Evolutionary conservation across 176 grass and related monocot genomes (phyloP), one percentile per base, ranked within the genome.

Genomic region (Alopecurus myosuroides): DNA sequence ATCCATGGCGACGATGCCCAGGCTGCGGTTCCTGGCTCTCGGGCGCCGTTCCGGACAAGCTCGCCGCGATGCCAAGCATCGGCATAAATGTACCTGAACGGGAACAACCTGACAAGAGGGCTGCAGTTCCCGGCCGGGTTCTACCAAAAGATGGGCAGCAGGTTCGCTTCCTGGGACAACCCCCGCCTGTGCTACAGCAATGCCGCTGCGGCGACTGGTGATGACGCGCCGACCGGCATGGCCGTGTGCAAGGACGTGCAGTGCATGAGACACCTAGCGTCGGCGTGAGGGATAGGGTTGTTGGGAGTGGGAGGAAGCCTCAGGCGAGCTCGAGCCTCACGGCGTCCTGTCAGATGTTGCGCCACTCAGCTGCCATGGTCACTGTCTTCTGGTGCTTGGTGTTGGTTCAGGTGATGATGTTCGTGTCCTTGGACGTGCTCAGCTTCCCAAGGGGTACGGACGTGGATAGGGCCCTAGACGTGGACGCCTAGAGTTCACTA

Each of bases 141-240:
- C n/a, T n/a, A n/a, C n/a, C n/a, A n/a, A n/a, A n/a, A n/a, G n/a
- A n/a, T n/a, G n/a, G n/a, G n/a, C n/a, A n/a, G n/a, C n/a, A n/a
- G n/a, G n/a, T n/a, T n/a, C n/a, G 91, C 91, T 3, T 95, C 93
- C 7, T 95, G 96, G 96, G 91, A 92, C 34, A 95, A 98, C 79
- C 91, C 93, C 1, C 90, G 86, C 33, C 7, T 98, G 74, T 98
- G 96, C 53, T 98, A 88, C 81, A 29, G 55, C 39, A 10, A 60
- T 25, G 79, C 30, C 7, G 68, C 77, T 1, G 88, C 74, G 7
- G 84, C 76, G 6, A 85, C 69, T 5, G 84, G 67, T 20, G 70
- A 68, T 5, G 82, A 36, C 11, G 67, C 68, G 68, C 68, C 68
- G 11, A 44, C 11, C 5, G 68, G 68, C 37, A 37, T 70, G 22